Evolutionary conservation across 139 green algal genomes (phyloP), one percentile per base, ranked within the genome.

Genomic region (Tetradesmus obliquus): DNA sequence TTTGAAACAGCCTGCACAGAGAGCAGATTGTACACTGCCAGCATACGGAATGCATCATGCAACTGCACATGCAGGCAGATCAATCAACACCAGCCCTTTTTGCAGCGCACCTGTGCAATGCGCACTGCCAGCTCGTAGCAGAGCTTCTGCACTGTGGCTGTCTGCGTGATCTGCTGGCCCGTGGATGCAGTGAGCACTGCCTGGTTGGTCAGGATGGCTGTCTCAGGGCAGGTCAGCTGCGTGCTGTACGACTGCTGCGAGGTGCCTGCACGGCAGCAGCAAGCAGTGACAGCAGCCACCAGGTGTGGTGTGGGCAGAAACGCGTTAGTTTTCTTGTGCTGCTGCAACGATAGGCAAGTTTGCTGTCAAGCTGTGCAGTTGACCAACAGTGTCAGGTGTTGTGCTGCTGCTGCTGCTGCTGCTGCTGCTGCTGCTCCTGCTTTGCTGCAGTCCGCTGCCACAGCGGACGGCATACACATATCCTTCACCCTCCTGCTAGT

Each of bases 121-220:
- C 62, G 24, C 13, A 92, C 90, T 9, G 76, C 32, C n/a, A 92
- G 84, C 5, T 92, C 90, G 6, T 81, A 92, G 84, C 90, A 92
- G 51, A 90, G 90, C 83, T 90, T 90, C 90, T 92, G 90, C 83
- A 92, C 83, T 3, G 83, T 90, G 8, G 90, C 90, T 24, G 83
- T 72, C 90, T 85, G 72, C 55, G 13, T 55, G n/a, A 90, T 71
- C 55, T 90, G 83, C 90, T 92, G 90, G 0, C 90, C 90, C 8
- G 83, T 92, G 1, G 83, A 22, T 6, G 90, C 90, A 24, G 84
- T 90, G 15, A 92, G 69, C 13, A 55, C 62, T 55, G 90, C 90
- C 20, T 81, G 55, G 74, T 92, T 92, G 13, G 71, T 86, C 5
- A 92, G 24, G 55, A 89, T 82, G 9, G 60, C 84, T 72, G 66